These are phyloP conservation scores for Grammothele lineata DNA, from an alignment of 768 basidiomycete species.

Conservation along the genomic window DNA sequence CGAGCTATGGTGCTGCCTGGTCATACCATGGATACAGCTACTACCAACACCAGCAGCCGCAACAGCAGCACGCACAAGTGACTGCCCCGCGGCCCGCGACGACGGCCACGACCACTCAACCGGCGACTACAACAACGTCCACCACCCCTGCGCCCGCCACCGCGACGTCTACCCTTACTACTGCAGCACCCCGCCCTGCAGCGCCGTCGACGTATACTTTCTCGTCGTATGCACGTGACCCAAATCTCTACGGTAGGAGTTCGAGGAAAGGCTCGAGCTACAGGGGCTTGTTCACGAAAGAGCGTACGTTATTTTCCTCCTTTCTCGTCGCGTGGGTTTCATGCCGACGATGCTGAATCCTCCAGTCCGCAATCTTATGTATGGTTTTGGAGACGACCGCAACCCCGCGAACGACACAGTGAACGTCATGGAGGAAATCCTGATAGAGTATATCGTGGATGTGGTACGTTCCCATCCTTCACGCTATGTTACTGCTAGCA, in stretches of 20 bases:
- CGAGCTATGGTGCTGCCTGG: constrained; percentile 62
- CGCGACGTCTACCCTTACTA: constrained; percentile 3
- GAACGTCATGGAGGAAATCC: constrained; percentile 89
- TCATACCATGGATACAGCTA: constrained; percentile 62
- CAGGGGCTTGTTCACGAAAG: constrained; percentile 77
- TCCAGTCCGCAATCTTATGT: constrained; percentile 82
- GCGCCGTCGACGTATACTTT: constrained; percentile 47
- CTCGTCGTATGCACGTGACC: constrained; percentile 49
- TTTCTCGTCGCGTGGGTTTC: not conserved
- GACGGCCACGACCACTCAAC: constrained; percentile 23
- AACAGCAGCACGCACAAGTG: constrained; percentile 16
- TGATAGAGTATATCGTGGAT: constrained; percentile 87
- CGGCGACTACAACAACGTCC: constrained; percentile 26
- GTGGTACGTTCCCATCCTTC: constrained; percentile 51
- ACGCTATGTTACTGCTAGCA: no score
- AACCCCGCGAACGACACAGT: constrained; percentile 87
- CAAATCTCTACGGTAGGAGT: constrained; percentile 39
- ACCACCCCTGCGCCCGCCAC: constrained; percentile 18
- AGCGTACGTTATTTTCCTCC: constrained; percentile 46
- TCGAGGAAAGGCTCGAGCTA: constrained; percentile 62
- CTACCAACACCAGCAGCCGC: constrained; percentile 30
- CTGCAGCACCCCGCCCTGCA: constrained; percentile 24
- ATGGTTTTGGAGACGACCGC: constrained; percentile 89
- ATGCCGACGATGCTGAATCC: not conserved
- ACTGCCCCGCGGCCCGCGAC: constrained; percentile 19